Conservation (phyloP, 805 yeast genomes). For the Myxozyma kluyveri region DNA sequence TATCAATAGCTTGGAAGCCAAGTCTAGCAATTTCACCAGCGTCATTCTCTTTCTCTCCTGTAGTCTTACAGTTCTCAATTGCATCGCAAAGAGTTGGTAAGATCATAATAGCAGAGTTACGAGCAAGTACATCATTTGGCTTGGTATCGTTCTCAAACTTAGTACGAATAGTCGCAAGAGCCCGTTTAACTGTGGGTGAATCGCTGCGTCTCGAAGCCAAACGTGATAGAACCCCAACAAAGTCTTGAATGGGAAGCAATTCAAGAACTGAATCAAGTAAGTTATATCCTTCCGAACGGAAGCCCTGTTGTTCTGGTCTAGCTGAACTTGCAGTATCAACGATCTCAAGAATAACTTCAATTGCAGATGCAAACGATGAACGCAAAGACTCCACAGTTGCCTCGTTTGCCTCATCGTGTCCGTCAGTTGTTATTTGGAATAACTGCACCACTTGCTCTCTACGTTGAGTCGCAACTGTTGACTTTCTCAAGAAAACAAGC, state of each 20-base stretch:
- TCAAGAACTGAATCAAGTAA: slow-evolving; percentile 63
- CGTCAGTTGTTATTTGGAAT: slow-evolving; percentile 32
- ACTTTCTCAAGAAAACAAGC: slow-evolving; percentile 13
- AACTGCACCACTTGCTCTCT: slow-evolving; percentile 43
- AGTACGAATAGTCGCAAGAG: slow-evolving; percentile 11
- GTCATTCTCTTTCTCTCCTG: slow-evolving; percentile 8
- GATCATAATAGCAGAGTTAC: slow-evolving; percentile 47
- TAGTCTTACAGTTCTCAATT: slow-evolving; percentile 2
- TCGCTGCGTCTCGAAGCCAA: slow-evolving; percentile 34
- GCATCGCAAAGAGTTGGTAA: slow-evolving; percentile 21
- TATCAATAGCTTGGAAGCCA: slow-evolving; percentile 64
- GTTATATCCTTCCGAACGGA: slow-evolving; percentile 48
- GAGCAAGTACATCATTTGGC: slow-evolving; percentile 38
- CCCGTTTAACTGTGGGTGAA: slow-evolving; percentile 15
- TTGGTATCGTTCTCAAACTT: slow-evolving; percentile 24
- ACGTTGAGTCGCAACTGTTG: neutral
- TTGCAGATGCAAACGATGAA: slow-evolving; percentile 30
- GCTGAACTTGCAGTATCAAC: slow-evolving; percentile 8
- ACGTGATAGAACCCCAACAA: slow-evolving; percentile 59
- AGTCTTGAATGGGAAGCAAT: slow-evolving; percentile 71
- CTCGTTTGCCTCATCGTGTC: neutral
- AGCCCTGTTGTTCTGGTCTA: slow-evolving; percentile 33
- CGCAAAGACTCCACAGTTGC: slow-evolving; percentile 4
- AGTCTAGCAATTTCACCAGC: slow-evolving; percentile 58
- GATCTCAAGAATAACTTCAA: slow-evolving; percentile 31